Conservation (phyloP, 164 flowering plant genomes). For the Nelumbo lutea region DNA sequence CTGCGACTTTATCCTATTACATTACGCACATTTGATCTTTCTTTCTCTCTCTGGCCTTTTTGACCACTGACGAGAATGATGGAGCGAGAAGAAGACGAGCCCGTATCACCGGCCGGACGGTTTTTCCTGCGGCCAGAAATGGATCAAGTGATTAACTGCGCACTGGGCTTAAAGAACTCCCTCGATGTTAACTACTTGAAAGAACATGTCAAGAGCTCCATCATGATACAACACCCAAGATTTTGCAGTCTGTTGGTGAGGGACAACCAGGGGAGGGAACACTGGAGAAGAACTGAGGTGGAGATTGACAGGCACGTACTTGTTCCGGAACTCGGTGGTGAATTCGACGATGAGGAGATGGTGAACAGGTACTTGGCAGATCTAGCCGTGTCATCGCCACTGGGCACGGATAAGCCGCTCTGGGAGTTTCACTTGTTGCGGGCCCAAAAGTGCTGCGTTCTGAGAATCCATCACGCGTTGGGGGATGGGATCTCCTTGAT, state of each 20-base stretch:
- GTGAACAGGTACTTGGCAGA: conserved; percentile 51
- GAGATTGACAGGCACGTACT: conserved; percentile 48
- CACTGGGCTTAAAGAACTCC: conserved; percentile 26
- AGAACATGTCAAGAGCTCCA: conserved; percentile 20
- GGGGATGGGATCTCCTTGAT: conserved; percentile 73
- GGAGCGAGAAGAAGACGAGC: conserved; percentile 27
- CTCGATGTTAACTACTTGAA: conserved; percentile 33
- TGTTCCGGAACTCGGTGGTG: conserved; percentile 10
- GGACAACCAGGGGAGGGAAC: conserved; percentile 41
- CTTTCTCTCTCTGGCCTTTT: too few relatives aligned
- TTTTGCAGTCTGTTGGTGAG: conserved; percentile 50
- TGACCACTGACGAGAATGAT: too few relatives aligned
- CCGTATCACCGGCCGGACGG: conserved; percentile 53
- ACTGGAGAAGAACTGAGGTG: conserved; percentile 41
- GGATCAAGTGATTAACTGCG: conserved; percentile 42
- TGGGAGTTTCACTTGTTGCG: conserved; percentile 61
- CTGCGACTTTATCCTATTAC: too few relatives aligned
- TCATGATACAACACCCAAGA: conserved; percentile 48
- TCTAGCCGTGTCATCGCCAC: conserved; percentile 39
- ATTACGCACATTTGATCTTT: too few relatives aligned
- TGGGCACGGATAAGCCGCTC: conserved; percentile 46
- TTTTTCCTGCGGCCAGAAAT: conserved; percentile 41
- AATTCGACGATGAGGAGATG: conserved; percentile 13
- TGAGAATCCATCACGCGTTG: conserved; percentile 61
- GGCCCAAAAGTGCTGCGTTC: conserved; percentile 32